A percentile compares a stretch with the other conserved stretches of the same genome.
phyloP scores from a whole-genome alignment of 2,329 filamentous ascomycete species.

The Graphium sp. region DNA sequence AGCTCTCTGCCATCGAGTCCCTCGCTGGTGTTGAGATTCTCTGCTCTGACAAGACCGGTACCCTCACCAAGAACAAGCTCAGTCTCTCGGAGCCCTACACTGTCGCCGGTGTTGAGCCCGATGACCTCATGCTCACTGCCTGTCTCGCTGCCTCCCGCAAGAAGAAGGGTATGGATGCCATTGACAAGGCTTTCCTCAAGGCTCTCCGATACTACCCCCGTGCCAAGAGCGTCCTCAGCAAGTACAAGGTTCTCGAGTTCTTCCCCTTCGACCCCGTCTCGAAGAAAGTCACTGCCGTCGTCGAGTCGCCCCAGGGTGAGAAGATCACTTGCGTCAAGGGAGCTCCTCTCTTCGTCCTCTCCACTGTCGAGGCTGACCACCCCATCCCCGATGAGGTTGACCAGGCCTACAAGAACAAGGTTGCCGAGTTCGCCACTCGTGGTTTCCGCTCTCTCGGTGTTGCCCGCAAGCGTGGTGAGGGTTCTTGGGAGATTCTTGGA shows the following conservation, averaged over 20 bases:
- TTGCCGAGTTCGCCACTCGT: slow-evolving; percentile 79
- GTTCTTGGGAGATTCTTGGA: slow-evolving; percentile 78
- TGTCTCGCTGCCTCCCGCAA: slow-evolving; percentile 82
- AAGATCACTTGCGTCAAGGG: slow-evolving; percentile 82
- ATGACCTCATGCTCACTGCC: slow-evolving; percentile 84
- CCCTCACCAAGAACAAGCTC: slow-evolving; percentile 86
- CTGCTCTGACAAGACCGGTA: slow-evolving; percentile 89
- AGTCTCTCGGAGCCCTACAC: slow-evolving; percentile 75
- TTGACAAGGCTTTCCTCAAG: slow-evolving; percentile 90
- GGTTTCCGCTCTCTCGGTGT: slow-evolving; percentile 90
- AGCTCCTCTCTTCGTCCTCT: slow-evolving; percentile 73
- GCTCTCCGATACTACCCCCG: slow-evolving; percentile 66
- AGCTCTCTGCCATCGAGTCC: slow-evolving; percentile 81
- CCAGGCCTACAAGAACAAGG: slow-evolving; percentile 79
- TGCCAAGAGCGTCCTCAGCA: slow-evolving; percentile 63
- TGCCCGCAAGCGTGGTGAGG: slow-evolving; percentile 71
- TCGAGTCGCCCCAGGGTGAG: slow-evolving; percentile 70
- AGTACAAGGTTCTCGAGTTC: slow-evolving; percentile 76
- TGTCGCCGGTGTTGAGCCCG: slow-evolving; percentile 63
- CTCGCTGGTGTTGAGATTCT: slow-evolving; percentile 86
- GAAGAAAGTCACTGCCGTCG: slow-evolving; percentile 77
- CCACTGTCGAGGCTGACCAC: slow-evolving; percentile 75
- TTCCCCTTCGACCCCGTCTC: slow-evolving; percentile 83
- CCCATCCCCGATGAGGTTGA: slow-evolving; percentile 61
- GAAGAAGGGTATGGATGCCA: slow-evolving; percentile 90